These are phyloP conservation scores for Wickerhamomyces strasburgensis DNA, from an alignment of 805 yeast genomes.

Conservation along the genomic window DNA sequence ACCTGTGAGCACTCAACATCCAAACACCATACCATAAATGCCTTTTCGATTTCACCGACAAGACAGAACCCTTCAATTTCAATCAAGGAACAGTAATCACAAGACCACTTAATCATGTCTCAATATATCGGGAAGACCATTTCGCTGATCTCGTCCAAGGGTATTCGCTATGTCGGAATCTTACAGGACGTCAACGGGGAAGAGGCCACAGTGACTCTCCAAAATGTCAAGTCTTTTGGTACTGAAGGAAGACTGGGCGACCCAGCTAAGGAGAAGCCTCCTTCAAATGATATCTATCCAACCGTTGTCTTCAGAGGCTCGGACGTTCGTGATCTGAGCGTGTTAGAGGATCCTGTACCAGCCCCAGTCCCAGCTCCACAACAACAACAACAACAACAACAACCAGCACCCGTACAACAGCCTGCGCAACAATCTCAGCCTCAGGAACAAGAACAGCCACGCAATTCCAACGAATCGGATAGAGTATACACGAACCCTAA, in stretches of 20 bases:
- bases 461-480: too few relatives aligned
- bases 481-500: neutral
- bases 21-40: too few relatives aligned
- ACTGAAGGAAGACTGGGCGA: slow-evolving; percentile 84
- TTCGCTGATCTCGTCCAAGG: slow-evolving; percentile 71
- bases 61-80: too few relatives aligned
- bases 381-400: slow-evolving; percentile 11
- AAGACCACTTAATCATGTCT: slow-evolving; percentile 66
- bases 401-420: slow-evolving; percentile 8
- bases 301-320: slow-evolving; percentile 83
- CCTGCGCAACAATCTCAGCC: slow-evolving; percentile 3
- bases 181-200: slow-evolving; percentile 85
- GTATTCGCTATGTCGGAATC: slow-evolving; percentile 81
- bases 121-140: slow-evolving; percentile 90
- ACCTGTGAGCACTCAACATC: too few relatives aligned
- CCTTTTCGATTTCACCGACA: too few relatives aligned
- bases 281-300: slow-evolving; percentile 65
- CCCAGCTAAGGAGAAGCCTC: slow-evolving; percentile 64
- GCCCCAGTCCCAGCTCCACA: slow-evolving; percentile 21
- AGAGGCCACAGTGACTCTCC: slow-evolving; percentile 81
- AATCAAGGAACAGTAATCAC: too few relatives aligned
- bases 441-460: slow-evolving; percentile 3
- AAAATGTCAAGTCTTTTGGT: slow-evolving; percentile 77
- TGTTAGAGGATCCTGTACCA: slow-evolving; percentile 58
- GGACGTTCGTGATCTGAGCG: slow-evolving; percentile 85